Conservation (phyloP, 2,329 filamentous ascomycete genomes). For the Fusarium sp. region DNA sequence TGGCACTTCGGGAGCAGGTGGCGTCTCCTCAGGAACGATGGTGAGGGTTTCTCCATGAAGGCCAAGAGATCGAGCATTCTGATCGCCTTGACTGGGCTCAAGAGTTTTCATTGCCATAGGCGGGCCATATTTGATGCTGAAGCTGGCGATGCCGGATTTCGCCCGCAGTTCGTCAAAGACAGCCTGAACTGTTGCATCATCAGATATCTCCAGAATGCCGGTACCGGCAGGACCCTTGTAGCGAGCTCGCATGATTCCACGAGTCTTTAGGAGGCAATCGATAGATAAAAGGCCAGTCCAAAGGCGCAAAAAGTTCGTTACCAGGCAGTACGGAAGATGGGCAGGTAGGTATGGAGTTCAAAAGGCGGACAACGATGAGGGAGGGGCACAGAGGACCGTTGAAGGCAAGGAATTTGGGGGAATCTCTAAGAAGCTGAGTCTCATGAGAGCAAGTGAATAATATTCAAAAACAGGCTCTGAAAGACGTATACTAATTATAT, state of each 20-base stretch:
- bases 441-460: not conserved
- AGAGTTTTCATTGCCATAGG: constrained; percentile 72
- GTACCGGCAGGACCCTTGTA: constrained; percentile 77
- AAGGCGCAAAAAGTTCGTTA: not conserved
- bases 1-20: constrained; percentile 20
- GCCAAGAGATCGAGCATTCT: constrained; percentile 58
- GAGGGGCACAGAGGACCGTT: constrained; percentile 4
- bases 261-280: not conserved
- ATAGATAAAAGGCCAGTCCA: not conserved
- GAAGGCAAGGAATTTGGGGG: constrained; percentile 20
- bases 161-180: constrained; percentile 67
- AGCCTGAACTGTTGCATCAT: constrained; percentile 69
- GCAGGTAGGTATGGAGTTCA: not conserved
- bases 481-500: not conserved
- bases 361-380: not conserved
- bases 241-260: constrained; percentile 69
- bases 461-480: not conserved
- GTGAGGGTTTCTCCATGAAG: constrained; percentile 61
- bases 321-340: not conserved
- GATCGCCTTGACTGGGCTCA: constrained; percentile 60
- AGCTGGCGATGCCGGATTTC: constrained; percentile 69
- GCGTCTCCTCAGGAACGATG: constrained; percentile 54
- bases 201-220: constrained; percentile 71
- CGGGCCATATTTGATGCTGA: constrained; percentile 84
- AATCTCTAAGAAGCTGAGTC: constrained; percentile 6